Percentiles rank a stretch among this genome's conserved stretches.
Conservation (phyloP, 352 stramenopile species). For the Phytophthora citrophthora region DNA sequence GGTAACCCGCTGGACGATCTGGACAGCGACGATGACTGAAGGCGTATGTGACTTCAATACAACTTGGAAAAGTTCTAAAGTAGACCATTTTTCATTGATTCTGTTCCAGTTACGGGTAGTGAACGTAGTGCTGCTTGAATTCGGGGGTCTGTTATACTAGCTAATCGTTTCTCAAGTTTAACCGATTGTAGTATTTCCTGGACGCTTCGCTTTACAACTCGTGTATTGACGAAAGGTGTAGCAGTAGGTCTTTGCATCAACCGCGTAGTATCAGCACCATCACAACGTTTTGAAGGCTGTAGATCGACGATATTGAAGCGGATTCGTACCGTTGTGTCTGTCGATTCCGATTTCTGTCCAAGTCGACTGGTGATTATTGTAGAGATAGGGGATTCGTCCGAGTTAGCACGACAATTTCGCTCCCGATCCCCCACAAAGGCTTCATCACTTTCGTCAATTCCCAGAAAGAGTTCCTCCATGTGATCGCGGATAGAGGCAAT, state of each 20-base stretch:
- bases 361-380: constrained; percentile 37
- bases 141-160: constrained; percentile 24
- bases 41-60: no score
- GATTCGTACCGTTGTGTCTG: constrained; percentile 45
- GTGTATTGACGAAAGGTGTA: constrained; percentile 8
- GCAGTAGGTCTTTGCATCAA: neutral
- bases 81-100: constrained; percentile 25
- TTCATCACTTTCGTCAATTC: constrained; percentile 35
- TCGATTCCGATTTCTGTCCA: constrained; percentile 48
- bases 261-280: neutral
- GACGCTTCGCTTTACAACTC: constrained; percentile 72
- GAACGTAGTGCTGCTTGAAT: constrained; percentile 18
- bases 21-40: constrained; percentile 89
- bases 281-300: constrained; percentile 4
- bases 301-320: constrained; percentile 47
- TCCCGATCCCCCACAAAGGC: neutral
- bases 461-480: constrained; percentile 74
- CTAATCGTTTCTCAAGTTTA: constrained; percentile 50
- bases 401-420: constrained; percentile 7
- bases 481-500: constrained; percentile 44
- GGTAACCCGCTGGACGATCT: constrained; percentile 93
- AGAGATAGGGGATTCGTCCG: constrained; percentile 19
- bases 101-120: constrained; percentile 16
- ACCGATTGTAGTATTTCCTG: constrained; percentile 73
- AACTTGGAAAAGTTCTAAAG: constrained; percentile 12